Percentiles rank a stretch among this genome's conserved stretches.
Conservation (phyloP, 192 early-diverging fungal species). For the Coemansia sp. region DNA sequence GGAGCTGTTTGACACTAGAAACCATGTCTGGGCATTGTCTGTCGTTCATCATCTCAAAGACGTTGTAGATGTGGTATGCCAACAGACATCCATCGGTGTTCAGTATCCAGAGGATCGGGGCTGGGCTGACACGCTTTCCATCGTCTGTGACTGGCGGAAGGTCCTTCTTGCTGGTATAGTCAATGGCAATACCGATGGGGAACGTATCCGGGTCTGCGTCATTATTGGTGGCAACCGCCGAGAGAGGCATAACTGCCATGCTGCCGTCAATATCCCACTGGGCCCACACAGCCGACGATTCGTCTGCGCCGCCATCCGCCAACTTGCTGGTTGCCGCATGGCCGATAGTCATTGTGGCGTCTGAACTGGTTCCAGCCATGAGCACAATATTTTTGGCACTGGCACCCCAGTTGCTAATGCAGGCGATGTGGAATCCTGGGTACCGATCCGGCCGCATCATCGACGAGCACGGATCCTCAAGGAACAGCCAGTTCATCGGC, state of each 20-base stretch:
- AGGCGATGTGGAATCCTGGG: constrained; percentile 62
- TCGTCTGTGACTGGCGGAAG: constrained; percentile 58
- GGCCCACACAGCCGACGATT: constrained; percentile 59
- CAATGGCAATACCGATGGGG: constrained; percentile 71
- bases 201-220: constrained; percentile 59
- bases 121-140: constrained; percentile 56
- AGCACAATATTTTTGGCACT: constrained; percentile 40
- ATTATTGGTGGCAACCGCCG: constrained; percentile 30
- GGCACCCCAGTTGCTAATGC: constrained; percentile 58
- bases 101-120: constrained; percentile 72
- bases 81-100: constrained; percentile 63
- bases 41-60: constrained; percentile 48
- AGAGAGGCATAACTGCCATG: constrained; percentile 60
- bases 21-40: constrained; percentile 50
- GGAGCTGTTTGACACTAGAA: constrained; percentile 16
- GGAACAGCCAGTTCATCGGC: constrained; percentile 51
- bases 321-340: constrained; percentile 16
- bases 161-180: constrained; percentile 63
- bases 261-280: constrained; percentile 67
- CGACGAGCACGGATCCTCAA: constrained; percentile 61
- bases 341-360: constrained; percentile 45
- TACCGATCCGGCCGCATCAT: constrained; percentile 53
- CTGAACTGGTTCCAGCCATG: constrained; percentile 37
- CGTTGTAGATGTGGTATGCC: constrained; percentile 68
- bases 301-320: constrained; percentile 14